Base-by-base conservation (phyloP, 2,329 filamentous ascomycete species). In the Microsporum audouinii region DNA sequence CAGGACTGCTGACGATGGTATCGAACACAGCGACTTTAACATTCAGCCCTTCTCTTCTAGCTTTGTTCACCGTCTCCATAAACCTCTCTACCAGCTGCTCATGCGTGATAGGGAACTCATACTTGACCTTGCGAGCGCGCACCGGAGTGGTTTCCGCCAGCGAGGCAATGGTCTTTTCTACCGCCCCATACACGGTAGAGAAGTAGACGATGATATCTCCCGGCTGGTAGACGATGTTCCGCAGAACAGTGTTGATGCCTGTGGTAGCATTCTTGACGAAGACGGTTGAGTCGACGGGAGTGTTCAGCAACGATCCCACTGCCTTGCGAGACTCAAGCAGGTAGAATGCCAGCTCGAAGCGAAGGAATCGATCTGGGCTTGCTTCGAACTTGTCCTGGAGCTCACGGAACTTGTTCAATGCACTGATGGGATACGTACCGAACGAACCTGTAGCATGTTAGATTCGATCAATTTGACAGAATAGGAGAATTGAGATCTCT, bases 241-340 rank as follows among this genome's bases (percentile, higher is more conserved):
- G 84, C n/a, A 96, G 80, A 3, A 95, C 83, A 0, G 85, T 88
- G 74, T 94, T 92, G 55, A 76, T 68, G 60, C 74, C 76, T 0
- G 82, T 86, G 0, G 89, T 95, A 10, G 91, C 89, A 71, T 96
- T 96, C 61, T 82, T 77, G 0, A 95, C 84, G 65, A 95, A 86
- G 0, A 95, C 90, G 43, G 88, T 77, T 7, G 85, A 84, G 7
- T 86, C 79, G 0, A 78, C 69, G 0, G 86, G 84, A 0, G 82
- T 86, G 63, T 88, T 82, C 63, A 96, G 76, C 27, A 89, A 68
- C 29, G 76, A 71, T 0, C 88, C 87, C 3, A 91, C 76, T 2
- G 85, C 85, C 39, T 73, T 75, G 6, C 89, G 85, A 7, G 81
- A 81, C 64, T 82, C 77, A 64, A 88, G 84, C 0, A 95, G 79